phyloP scores from a whole-genome alignment of 805 yeast genomes.

The Spathaspora hagerdaliae region DNA sequence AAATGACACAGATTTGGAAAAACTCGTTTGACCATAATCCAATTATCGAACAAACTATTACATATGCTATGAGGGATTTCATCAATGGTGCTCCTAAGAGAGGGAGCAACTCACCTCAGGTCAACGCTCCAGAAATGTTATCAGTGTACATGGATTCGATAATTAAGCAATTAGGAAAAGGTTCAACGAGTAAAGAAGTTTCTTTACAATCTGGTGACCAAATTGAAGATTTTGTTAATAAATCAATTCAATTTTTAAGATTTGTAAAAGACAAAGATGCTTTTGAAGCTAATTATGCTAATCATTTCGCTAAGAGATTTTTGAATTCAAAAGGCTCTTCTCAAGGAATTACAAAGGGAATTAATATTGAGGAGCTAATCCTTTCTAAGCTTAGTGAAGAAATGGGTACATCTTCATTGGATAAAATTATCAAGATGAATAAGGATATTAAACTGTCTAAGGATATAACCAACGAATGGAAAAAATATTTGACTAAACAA shows the following conservation, averaged over 20 bases:
- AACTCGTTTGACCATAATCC: slow-evolving; percentile 48
- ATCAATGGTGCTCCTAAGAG: slow-evolving; percentile 45
- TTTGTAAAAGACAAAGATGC: slow-evolving; percentile 78
- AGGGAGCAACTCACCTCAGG: slow-evolving; percentile 19
- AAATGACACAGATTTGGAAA: slow-evolving; percentile 46
- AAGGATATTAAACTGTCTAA: slow-evolving; percentile 60
- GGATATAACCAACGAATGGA: slow-evolving; percentile 39
- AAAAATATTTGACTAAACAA: slow-evolving; percentile 11
- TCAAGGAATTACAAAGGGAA: slow-evolving; percentile 17
- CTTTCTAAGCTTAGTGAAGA: slow-evolving; percentile 68
- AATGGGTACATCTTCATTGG: slow-evolving; percentile 73
- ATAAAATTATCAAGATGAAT: slow-evolving; percentile 82
- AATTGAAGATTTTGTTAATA: slow-evolving; percentile 41
- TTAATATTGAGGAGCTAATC: slow-evolving; percentile 66
- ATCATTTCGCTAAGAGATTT: slow-evolving; percentile 79
- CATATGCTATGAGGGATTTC: slow-evolving; percentile 58
- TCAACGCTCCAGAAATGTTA: slow-evolving; percentile 36
- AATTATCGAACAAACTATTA: slow-evolving; percentile 50
- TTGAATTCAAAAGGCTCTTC: slow-evolving; percentile 30
- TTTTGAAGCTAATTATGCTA: slow-evolving; percentile 80
- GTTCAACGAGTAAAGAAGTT: slow-evolving; percentile 9
- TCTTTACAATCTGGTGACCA: slow-evolving; percentile 14
- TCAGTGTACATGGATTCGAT: slow-evolving; percentile 38
- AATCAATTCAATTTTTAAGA: slow-evolving; percentile 59
- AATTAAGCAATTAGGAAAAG: slow-evolving; percentile 32